Conservation (phyloP, 2,329 filamentous ascomycete genomes). For the Aureobasidium sp. region DNA sequence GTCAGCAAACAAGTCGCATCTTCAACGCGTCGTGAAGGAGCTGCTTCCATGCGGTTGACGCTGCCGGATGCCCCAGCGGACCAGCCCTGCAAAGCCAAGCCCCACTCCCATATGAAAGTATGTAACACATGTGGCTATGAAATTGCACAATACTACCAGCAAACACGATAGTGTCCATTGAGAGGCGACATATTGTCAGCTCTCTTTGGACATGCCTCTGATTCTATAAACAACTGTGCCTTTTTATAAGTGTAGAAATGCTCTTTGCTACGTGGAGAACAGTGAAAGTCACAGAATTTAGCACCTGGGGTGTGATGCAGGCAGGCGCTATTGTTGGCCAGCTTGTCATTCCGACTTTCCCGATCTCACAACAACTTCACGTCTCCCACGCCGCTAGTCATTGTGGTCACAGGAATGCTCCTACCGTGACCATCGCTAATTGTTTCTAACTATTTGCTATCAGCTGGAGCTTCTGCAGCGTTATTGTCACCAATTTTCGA, state of each 20-base stretch:
- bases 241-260: too few species aligned
- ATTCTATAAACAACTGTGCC: too few species aligned
- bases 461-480: not conserved
- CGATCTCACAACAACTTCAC: constrained; percentile 1
- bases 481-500: not conserved
- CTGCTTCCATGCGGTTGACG: constrained; percentile 7
- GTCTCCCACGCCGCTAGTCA: not conserved
- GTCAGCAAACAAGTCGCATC: not conserved
- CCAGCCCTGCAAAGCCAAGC: not conserved
- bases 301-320: not conserved
- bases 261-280: too few species aligned
- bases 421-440: not conserved
- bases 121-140: too few species aligned
- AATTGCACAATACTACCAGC: too few species aligned
- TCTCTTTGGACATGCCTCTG: too few species aligned
- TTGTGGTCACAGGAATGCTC: not conserved
- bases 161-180: too few species aligned
- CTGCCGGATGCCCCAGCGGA: not conserved
- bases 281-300: too few species aligned
- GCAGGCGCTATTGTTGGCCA: constrained; percentile 4
- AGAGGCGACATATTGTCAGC: too few species aligned
- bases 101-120: not conserved
- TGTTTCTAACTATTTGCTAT: not conserved
- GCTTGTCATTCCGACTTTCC: constrained; percentile 3
- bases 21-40: not conserved